Evolutionary conservation across 2,329 filamentous ascomycete genomes (phyloP), one percentile per base, ranked within the genome.

Genomic region (Chaetomiaceae sp.): DNA sequence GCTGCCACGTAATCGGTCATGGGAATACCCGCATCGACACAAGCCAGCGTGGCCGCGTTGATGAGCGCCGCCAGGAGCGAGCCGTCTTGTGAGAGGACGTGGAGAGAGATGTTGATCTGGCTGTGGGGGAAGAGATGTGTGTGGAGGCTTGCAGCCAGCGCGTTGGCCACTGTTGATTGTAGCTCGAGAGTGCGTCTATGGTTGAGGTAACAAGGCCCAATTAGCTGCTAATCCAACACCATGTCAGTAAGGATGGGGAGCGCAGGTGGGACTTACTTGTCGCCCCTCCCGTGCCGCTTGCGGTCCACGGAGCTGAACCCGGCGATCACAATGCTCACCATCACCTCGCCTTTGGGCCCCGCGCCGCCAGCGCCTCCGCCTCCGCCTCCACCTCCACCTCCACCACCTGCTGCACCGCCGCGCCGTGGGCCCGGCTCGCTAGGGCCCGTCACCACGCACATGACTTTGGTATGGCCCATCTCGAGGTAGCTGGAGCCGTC

Each of bases 401-500:
- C 74, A 0, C 68, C 69, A 13, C 75, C 71, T 9, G 74, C 71
- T 53, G 78, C 70, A 27, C 71, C 67, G 54, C 61, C 71, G 45
- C 79, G 27, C 62, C 67, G 71, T 48, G 73, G 72, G 6, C 66
- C 66, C 8, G 69, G 78, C 71, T 99, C 94, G 33, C 81, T 83
- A 0, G 94, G 94, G 0, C 94, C 94, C 1, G 85, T 84, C 43
- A 99, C 85, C 21, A 91, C 90, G 72, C 92, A 96, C 72, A 97
- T 89, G 62, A 99, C 86, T 68, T 96, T 94, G 20, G 94, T 99
- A 73, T 97, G 95, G 64, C 94, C 94, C 86, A 95, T 95, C 68
- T 96, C 90, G 54, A 97, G 83, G 71, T 96, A 96, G 57, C 87
- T 89, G 40, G 89, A 95, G 32, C 94, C 94, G 64, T 97, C 94